Base-by-base conservation (phyloP, 2,329 filamentous ascomycete genomes). In the Neoscytalidium dimidiatum region DNA sequence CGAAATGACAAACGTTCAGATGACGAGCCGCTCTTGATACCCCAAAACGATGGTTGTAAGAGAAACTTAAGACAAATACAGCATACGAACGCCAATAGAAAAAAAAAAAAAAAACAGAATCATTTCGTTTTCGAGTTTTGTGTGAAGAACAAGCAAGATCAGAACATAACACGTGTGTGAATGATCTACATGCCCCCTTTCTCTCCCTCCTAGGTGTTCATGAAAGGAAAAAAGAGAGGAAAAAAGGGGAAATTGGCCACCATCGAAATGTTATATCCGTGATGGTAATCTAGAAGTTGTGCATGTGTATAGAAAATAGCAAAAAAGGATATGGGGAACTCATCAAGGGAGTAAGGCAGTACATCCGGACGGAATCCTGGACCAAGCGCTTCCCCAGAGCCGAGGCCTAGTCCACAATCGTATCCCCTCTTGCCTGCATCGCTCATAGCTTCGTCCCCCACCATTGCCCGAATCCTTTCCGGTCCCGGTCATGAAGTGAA, bases 401-500 rank as follows among this genome's bases (percentile, higher is more conserved):
- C 41, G 38, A 41, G 41, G 31, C 41, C 28, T 60, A 60, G 56
- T 60, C 56, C 56, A 60, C 41, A 52, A 60, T 60, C 56, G 46
- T 60, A 31, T 60, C 41, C 56, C 33, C 28, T 46, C 56, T 33
- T 46, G 44, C 38, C 38, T 60, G 56, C 56, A 46, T 60, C 56
- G 46, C 56, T 60, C 56, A 28, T 60, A 60, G 29, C 56, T 46
- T 60, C 56, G 28, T 60, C 28, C 56, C 52, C 41, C 41, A 28
- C 41, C 41, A 21, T 60, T 38, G n/a, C 28, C 56, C 56, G 56
- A 60, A 60, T 60, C 41, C 56, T 33, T 41, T 46, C 41, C 26
- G 56, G 38, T 31, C 56, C 41, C 38, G 56, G 56, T 60, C 56
- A 33, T 60, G 56, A 46, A 60, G 56, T 60, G 56, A 60, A 60